Evolutionary conservation across 495 filamentous ascomycete genomes (phyloP).

Genomic region (Pyrenula massariospora): DNA sequence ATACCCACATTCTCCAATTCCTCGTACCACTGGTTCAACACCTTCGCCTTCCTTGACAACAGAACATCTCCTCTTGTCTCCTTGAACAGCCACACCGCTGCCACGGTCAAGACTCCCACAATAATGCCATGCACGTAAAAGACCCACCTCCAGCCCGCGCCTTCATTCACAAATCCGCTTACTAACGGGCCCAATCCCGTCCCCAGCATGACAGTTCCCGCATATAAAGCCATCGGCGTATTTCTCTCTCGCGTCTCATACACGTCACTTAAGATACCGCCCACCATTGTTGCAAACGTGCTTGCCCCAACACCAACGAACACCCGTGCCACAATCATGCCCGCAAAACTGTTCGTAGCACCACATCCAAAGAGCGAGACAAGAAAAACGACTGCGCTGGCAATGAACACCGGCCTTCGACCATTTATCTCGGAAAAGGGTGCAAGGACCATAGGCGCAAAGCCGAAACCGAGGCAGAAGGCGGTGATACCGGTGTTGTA

Average conservation of each 20-base stretch:
- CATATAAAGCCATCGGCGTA: conserved; percentile 82
- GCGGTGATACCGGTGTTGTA: conserved; percentile 68
- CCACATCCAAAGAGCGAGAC: conserved; percentile 65
- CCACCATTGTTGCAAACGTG: conserved; percentile 87
- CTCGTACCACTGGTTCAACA: conserved; percentile 73
- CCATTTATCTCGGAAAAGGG: conserved; percentile 86
- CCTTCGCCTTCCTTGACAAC: conserved; percentile 60
- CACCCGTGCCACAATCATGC: conserved; percentile 68
- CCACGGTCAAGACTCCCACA: conserved; percentile 46
- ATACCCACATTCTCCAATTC: conserved; percentile 54
- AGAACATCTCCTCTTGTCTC: conserved; percentile 81
- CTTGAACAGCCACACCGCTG: conserved; percentile 40
- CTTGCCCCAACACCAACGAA: conserved; percentile 59
- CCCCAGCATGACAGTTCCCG: conserved; percentile 61
- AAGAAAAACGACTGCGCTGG: conserved; percentile 57
- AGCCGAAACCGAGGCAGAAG: conserved; percentile 72
- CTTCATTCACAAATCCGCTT: conserved; percentile 55
- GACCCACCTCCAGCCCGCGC: conserved; percentile 72
- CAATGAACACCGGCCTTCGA: conserved; percentile 68
- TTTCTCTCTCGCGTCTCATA: conserved; percentile 72
- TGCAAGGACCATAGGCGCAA: conserved; percentile 83
- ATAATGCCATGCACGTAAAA: conserved; percentile 79
- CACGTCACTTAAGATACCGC: conserved; percentile 82
- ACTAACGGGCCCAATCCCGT: conserved; percentile 73
- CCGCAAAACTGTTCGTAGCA: conserved; percentile 56